Evolutionary conservation across 805 yeast genomes (phyloP).

Genomic region (Candida odintsovae): DNA sequence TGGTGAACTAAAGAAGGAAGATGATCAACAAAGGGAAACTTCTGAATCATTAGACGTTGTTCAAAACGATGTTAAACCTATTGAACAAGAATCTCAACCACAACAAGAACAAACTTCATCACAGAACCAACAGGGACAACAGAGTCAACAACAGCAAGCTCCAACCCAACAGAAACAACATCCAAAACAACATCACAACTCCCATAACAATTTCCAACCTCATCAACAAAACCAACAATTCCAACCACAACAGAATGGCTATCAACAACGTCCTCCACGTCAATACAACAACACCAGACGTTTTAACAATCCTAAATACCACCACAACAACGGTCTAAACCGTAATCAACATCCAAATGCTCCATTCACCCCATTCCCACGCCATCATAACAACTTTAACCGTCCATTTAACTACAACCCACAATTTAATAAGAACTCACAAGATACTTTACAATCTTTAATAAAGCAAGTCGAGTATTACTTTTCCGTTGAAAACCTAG

Average conservation of each 20-base stretch:
- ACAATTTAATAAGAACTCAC: conserved; percentile 7
- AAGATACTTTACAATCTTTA: conserved; percentile 18
- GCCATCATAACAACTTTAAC: conserved; percentile 7
- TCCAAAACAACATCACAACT: conserved; percentile 1
- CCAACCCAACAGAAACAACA: conserved; percentile 6
- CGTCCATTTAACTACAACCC: neutral
- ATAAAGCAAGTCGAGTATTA: conserved; percentile 79
- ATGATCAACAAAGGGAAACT: conserved; percentile 11
- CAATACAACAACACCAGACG: conserved; percentile 20
- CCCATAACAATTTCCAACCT: conserved; percentile 4
- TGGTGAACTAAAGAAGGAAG: conserved; percentile 21
- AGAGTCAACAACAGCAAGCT: conserved; percentile 1
- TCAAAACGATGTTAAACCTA: conserved; percentile 2
- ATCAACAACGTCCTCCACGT: conserved; percentile 19
- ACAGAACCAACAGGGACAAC: conserved; percentile 1
- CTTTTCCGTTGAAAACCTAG: conserved; percentile 79
- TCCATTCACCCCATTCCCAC: neutral
- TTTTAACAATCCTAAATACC: conserved; percentile 12
- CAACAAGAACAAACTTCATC: conserved; percentile 2
- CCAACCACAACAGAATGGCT: conserved; percentile 6
- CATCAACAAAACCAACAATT: conserved; percentile 6
- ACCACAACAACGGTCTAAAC: conserved; percentile 3
- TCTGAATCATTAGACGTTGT: neutral
- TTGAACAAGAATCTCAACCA: neutral
- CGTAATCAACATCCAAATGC: conserved; percentile 8